Evolutionary conservation across 2,329 filamentous ascomycete species (phyloP), one percentile per base, ranked within the genome.

Genomic region (Aspergillus felis): DNA sequence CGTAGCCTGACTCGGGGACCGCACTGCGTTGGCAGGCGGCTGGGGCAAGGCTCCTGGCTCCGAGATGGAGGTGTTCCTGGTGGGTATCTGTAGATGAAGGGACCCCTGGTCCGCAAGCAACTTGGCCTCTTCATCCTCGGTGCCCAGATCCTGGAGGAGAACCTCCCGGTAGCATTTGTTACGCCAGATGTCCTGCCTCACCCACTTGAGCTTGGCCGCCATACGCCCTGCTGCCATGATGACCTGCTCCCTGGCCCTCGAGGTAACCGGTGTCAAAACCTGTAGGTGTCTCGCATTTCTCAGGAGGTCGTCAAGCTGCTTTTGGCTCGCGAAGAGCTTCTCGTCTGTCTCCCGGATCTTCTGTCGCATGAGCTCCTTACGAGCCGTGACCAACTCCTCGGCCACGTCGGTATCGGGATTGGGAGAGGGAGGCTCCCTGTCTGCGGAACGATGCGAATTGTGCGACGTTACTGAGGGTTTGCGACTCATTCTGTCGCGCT

Each of bases 141-240:
- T 91, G 55, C 93, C 89, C 8, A 97, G 78, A 70, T 99, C 94
- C 74, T 92, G 83, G 4, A 86, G 80, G 22, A 99, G 78, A 59
- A 97, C 92, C 66, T 97, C 93, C 46, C 88, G 87, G 73, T 99
- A 92, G 63, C 92, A 97, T 68, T 86, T 93, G 66, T 93, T 84
- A 54, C 87, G 89, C 91, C 92, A 97, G 22, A 97, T 94, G 64
- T 96, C 91, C 71, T 95, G 88, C 59, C 93, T 84, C n/a, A 88
- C 87, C 93, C 93, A 97, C 71, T 94, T 96, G 59, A 99, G 78
- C 71, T 93, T 92, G 3, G 91, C 91, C 56, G 92, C 87, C 76
- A 96, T 87, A 7, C 89, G 86, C 5, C 88, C 91, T 22, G 94
- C 93, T 20, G 91, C 89, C 62, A 89, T 81, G n/a, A 97, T 82